Evolutionary conservation across 306 rosid species (phyloP).

Genomic region (Parietaria judaica): DNA sequence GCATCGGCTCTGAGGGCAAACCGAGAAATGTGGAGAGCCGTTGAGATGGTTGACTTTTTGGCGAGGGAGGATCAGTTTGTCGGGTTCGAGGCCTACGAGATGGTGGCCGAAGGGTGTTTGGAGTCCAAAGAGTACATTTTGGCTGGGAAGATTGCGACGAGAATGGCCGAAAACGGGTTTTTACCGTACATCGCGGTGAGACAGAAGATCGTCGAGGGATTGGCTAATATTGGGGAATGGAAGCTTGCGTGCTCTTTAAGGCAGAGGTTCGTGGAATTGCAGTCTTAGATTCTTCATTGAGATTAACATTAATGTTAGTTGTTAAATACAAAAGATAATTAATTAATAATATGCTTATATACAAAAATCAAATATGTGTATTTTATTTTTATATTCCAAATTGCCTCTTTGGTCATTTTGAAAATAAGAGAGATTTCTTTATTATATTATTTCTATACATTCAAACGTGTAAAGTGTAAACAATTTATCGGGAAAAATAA

Average conservation of each 20-base stretch:
- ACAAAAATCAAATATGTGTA: no score
- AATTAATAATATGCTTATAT: no score
- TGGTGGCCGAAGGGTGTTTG: constrained; percentile 60
- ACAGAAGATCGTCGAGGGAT: constrained; percentile 69
- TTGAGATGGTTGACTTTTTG: constrained; percentile 51
- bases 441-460: no score
- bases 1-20: constrained; percentile 46
- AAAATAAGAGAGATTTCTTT: no score
- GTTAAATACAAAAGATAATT: no score
- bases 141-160: constrained; percentile 62
- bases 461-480: no score
- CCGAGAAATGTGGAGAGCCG: constrained; percentile 58
- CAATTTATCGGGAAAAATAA: no score
- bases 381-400: no score
- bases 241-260: constrained; percentile 69
- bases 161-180: constrained; percentile 48
- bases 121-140: constrained; percentile 61
- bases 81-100: constrained; percentile 75
- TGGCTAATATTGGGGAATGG: constrained; percentile 57
- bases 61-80: constrained; percentile 41
- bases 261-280: constrained; percentile 49
- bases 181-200: constrained; percentile 59
- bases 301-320: no score
- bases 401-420: no score
- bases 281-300: constrained; percentile 24